Evolutionary conservation across 2,329 filamentous ascomycete species (phyloP), one percentile per base, ranked within the genome.

Genomic region (Emmonsiellopsis sp.): DNA sequence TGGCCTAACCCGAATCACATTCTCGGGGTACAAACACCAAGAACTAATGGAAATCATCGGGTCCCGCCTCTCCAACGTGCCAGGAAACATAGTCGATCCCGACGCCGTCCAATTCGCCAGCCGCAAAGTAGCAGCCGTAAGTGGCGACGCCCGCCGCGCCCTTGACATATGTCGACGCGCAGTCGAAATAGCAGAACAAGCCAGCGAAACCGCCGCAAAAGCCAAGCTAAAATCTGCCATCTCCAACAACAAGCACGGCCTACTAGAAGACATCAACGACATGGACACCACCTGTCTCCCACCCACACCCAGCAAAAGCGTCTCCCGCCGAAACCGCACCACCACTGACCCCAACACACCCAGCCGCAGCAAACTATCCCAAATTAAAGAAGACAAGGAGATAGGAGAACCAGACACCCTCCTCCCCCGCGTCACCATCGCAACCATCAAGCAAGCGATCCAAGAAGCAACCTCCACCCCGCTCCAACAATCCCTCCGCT

Each of bases 41-140:
- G 93, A 98, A 70, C 80, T 98, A 41, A 95, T 97, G 87, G 87
- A 86, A 61, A 98, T 98, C 65, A 96, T 98, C 58, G 86, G 92
- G 65, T 95, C 90, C n/a, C 86, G 93, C 32, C 80, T 98, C 2
- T 84, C 89, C 65, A 89, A 89, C 52, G 89, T 97, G 0, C 86
- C 88, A 1, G 90, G 89, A 30, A 84, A 91, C 60, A 86, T 98
- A 44, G 92, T 98, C 41, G 89, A 96, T 57, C 76, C 89, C 1
- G 93, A 98, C 65, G 94, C 93, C 11, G 82, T 98, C 49, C 92
- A 97, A 70, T 98, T 98, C 65, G 93, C 93, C 3, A 92, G 89
- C 62, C 84, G 93, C 57, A 98, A 98, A 72, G 93, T 98, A 34
- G 93, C 93, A 5, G 92, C 93, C 40, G 94, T 98, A 44, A 94